These are phyloP conservation scores for Fusarium buxicola DNA, from an alignment of 2,329 filamentous ascomycete species.

Conservation along the genomic window DNA sequence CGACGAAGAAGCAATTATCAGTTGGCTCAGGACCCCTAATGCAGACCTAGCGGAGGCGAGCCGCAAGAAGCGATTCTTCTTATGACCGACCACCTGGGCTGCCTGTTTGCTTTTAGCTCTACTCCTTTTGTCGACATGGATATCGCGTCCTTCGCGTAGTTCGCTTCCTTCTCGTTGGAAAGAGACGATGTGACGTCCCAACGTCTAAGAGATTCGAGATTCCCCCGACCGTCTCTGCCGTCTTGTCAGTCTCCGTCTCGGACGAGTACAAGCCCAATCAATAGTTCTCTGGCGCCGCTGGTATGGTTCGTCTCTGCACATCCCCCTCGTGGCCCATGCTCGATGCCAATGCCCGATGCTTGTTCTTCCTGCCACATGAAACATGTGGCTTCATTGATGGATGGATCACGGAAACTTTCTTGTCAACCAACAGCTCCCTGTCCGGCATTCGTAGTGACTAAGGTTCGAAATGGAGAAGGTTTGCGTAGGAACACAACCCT, in stretches of 20 bases:
- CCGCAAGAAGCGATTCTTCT: constrained; percentile 8
- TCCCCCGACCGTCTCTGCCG: background rate
- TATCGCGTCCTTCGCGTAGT: constrained; percentile 7
- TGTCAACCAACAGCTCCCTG: background rate
- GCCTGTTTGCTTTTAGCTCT: constrained; percentile 9
- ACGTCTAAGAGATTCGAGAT: constrained; percentile 4
- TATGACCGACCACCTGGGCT: background rate
- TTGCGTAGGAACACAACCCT: background rate
- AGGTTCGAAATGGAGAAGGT: constrained; percentile 1
- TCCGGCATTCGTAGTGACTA: background rate
- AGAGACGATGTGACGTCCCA: constrained; percentile 13
- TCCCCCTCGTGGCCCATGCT: constrained; percentile 33
- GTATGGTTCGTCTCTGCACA: constrained; percentile 39
- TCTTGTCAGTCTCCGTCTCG: background rate
- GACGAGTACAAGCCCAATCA: constrained; percentile 14
- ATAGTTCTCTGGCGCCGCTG: constrained; percentile 37
- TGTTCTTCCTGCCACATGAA: constrained; percentile 38
- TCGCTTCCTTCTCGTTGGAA: constrained; percentile 10
- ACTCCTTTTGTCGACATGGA: background rate
- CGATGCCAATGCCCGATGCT: constrained; percentile 22
- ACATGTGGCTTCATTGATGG: constrained; percentile 34
- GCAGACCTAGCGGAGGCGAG: background rate
- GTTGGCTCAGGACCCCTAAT: constrained; percentile 6
- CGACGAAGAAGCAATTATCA: constrained; percentile 19
- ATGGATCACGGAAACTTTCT: constrained; percentile 17